Evolutionary conservation across 176 grass and related monocot genomes (phyloP).

Genomic region (Dendrocalamus sinicus): DNA sequence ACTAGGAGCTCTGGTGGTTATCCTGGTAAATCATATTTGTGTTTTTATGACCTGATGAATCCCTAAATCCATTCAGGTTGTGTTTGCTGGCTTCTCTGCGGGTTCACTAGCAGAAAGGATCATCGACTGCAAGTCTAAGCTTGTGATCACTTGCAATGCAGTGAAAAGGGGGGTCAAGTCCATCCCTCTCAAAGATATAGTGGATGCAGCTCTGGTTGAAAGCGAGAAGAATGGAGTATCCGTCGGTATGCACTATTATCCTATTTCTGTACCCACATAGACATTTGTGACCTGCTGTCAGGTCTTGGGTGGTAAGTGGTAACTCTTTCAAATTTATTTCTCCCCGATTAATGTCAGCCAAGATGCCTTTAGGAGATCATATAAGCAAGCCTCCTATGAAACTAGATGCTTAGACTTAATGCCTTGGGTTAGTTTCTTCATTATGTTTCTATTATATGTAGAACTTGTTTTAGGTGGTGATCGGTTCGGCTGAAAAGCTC

Average conservation of each 20-base stretch:
- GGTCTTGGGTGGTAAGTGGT: neutral
- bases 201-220: constrained; percentile 73
- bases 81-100: constrained; percentile 92
- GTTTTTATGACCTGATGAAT: constrained; percentile 1
- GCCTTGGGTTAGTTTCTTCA: neutral
- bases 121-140: constrained; percentile 84
- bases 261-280: neutral
- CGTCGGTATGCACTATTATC: constrained; percentile 57
- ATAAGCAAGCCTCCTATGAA: constrained; percentile 12
- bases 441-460: neutral
- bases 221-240: constrained; percentile 66
- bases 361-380: constrained; percentile 1
- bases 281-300: constrained; percentile 6
- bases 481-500: no score
- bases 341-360: neutral
- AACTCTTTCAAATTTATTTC: neutral
- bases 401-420: neutral
- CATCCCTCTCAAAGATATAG: constrained; percentile 88
- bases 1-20: neutral
- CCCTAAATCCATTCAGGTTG: constrained; percentile 59
- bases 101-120: constrained; percentile 92
- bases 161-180: constrained; percentile 74
- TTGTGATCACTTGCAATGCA: constrained; percentile 93
- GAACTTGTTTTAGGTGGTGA: neutral
- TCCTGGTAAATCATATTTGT: neutral